phyloP scores from a whole-genome alignment of 2,329 filamentous ascomycete genomes.

The Sarocladium oryzae region DNA sequence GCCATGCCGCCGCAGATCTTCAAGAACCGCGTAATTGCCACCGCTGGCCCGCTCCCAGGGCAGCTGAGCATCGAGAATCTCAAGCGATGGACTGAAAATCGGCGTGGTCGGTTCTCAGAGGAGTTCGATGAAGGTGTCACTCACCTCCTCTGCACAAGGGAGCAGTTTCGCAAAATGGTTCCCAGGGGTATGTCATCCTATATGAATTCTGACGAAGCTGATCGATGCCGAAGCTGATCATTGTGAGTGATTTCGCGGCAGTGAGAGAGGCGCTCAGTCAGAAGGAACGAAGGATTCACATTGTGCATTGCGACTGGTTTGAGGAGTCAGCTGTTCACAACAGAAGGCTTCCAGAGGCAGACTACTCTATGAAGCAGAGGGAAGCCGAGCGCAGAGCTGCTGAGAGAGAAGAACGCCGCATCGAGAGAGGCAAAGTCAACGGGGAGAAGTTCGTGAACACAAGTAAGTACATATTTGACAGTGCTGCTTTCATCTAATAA shows the following conservation, averaged over 20 bases:
- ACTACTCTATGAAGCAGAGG: slow-evolving; percentile 36
- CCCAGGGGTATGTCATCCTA: slow-evolving; percentile 26
- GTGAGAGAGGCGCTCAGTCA: slow-evolving; percentile 13
- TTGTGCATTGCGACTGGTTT: slow-evolving; percentile 48
- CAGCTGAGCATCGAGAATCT: slow-evolving; percentile 48
- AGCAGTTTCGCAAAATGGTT: slow-evolving; percentile 47
- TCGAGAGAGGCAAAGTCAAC: slow-evolving; percentile 31
- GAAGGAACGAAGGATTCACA: slow-evolving; percentile 25
- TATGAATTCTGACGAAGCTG: background rate
- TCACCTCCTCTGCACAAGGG: slow-evolving; percentile 62
- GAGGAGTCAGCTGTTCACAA: slow-evolving; percentile 35
- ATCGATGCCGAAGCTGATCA: background rate
- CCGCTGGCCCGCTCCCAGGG: slow-evolving; percentile 50
- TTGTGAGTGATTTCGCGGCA: background rate
- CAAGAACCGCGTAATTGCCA: slow-evolving; percentile 45
- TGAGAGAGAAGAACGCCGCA: slow-evolving; percentile 25
- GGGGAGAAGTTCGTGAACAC: slow-evolving; percentile 40
- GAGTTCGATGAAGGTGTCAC: slow-evolving; percentile 53
- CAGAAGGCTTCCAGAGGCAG: slow-evolving; percentile 22
- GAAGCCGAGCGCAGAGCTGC: slow-evolving; percentile 23
- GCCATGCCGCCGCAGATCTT: slow-evolving; percentile 39
- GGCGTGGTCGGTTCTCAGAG: slow-evolving; percentile 52
- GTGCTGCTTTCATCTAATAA: background rate
- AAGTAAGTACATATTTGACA: slow-evolving; percentile 31
- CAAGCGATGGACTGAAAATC: slow-evolving; percentile 55